A percentile compares a stretch with the other conserved stretches of the same genome.
Conservation (phyloP, 805 yeast genomes). For the Saitoella complicata region DNA sequence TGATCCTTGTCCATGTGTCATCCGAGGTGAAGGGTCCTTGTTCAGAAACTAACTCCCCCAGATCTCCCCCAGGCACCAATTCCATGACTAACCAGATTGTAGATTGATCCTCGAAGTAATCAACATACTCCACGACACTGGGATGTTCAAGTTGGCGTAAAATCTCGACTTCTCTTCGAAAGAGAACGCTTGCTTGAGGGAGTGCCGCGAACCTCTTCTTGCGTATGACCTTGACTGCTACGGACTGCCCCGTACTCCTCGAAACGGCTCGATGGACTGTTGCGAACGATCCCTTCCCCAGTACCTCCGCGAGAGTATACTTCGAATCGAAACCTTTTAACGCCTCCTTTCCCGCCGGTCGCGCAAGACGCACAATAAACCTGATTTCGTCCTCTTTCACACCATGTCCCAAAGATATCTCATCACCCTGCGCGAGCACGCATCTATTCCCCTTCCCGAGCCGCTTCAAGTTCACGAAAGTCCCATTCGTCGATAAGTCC, state of each 20-base stretch:
- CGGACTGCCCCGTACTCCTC: conserved; percentile 67
- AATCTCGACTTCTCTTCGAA: conserved; percentile 55
- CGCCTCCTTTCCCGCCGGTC: conserved; percentile 10
- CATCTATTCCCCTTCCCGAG: conserved; percentile 65
- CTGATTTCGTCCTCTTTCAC: conserved; percentile 48
- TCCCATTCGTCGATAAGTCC: conserved; percentile 68
- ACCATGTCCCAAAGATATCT: conserved; percentile 80
- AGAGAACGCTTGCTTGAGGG: conserved; percentile 7
- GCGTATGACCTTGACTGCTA: conserved; percentile 33
- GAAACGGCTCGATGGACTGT: conserved; percentile 22
- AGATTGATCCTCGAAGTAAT: conserved; percentile 69
- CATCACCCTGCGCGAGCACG: conserved; percentile 81
- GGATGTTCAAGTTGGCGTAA: conserved; percentile 52
- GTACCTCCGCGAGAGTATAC: too few relatives aligned
- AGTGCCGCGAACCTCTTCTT: too few relatives aligned
- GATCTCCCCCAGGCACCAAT: conserved; percentile 86
- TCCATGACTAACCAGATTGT: conserved; percentile 87
- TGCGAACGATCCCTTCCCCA: too few relatives aligned
- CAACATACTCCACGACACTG: conserved; percentile 66
- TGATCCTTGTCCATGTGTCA: conserved; percentile 77
- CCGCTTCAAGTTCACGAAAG: conserved; percentile 22
- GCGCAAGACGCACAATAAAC: conserved; percentile 32
- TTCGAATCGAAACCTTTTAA: neutral
- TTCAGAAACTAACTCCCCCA: conserved; percentile 92
- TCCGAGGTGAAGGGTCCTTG: conserved; percentile 66